Conservation (phyloP, 306 rosid genomes). For the Fragaria vesca region DNA sequence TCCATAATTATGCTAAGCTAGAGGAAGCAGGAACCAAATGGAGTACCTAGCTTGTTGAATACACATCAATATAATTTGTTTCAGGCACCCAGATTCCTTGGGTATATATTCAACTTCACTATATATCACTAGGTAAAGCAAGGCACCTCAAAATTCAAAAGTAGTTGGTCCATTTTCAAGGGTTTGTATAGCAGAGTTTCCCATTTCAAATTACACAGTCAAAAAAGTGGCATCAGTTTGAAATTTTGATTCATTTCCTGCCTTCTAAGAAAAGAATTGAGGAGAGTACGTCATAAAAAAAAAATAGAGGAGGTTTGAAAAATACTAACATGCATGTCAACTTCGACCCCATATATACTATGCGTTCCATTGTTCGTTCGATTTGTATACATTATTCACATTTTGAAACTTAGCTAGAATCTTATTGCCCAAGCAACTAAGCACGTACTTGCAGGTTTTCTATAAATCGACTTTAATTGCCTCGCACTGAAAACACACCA, state of each 20-base stretch:
- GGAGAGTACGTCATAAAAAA: too few species aligned
- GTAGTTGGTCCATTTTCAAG: background rate
- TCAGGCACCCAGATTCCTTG: too few species aligned
- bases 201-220: background rate
- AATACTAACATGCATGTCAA: background rate
- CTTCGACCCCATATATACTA: background rate
- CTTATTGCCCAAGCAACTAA: background rate
- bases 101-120: too few species aligned
- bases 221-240: background rate
- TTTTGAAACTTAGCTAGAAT: background rate
- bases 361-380: background rate
- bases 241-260: background rate
- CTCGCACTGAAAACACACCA: background rate
- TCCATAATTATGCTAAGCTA: too few species aligned
- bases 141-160: too few species aligned
- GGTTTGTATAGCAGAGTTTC: too few species aligned
- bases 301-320: background rate
- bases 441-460: background rate
- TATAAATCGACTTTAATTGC: background rate
- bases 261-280: background rate
- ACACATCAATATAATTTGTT: too few species aligned
- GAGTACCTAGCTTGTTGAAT: too few species aligned
- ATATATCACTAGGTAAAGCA: too few species aligned
- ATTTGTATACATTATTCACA: background rate
- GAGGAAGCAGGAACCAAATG: too few species aligned